phyloP scores from a whole-genome alignment of 805 yeast species.

The Wickerhamomyces chaumierensis region DNA sequence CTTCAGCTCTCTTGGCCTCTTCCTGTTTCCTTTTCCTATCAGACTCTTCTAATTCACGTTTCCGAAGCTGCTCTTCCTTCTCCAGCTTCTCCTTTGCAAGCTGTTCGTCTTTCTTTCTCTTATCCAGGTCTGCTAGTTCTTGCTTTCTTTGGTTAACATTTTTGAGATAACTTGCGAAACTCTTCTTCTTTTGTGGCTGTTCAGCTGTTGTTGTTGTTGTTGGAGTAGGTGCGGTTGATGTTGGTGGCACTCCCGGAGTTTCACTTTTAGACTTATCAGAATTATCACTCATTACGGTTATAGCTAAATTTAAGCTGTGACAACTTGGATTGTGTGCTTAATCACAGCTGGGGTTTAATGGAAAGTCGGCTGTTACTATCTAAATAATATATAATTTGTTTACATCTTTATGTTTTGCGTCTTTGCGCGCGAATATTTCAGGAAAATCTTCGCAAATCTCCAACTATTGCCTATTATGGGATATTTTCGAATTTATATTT shows the following conservation, averaged over 20 bases:
- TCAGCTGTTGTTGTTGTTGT: neutral
- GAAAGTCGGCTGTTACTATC: no score
- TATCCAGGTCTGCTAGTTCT: constrained; percentile 4
- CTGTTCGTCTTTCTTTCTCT: neutral
- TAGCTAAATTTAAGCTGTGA: no score
- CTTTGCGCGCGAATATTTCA: no score
- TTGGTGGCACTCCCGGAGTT: neutral
- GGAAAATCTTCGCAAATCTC: no score
- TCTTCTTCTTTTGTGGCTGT: constrained; percentile 2
- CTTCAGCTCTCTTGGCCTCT: neutral
- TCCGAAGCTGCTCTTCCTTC: neutral
- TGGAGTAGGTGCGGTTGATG: neutral
- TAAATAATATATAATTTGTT: no score
- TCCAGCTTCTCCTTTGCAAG: neutral
- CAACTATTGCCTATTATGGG: no score
- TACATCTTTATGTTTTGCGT: no score
- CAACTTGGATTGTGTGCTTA: no score
- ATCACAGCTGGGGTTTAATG: no score
- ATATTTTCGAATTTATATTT: no score
- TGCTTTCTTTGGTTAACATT: constrained; percentile 6
- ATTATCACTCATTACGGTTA: neutral
- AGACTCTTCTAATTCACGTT: neutral
- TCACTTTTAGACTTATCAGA: constrained; percentile 2
- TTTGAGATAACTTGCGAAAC: constrained; percentile 8
- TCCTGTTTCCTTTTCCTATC: neutral